phyloP scores from a whole-genome alignment of 1,284 basidiomycete species.

The Pholiota adiposa region DNA sequence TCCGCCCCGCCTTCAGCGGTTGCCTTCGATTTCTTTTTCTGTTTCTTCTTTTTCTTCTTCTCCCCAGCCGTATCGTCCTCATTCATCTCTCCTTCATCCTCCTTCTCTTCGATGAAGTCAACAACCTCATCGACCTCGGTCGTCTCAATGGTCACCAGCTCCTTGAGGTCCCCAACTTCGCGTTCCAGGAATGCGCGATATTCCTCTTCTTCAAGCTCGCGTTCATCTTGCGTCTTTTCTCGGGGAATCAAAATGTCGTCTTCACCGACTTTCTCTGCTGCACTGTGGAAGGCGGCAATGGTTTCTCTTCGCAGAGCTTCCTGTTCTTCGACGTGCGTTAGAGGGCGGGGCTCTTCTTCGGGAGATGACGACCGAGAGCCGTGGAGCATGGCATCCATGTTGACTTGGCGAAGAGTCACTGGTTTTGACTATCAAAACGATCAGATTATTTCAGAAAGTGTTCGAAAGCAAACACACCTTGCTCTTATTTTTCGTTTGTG shows the following conservation, averaged over 20 bases:
- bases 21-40: conserved; percentile 27
- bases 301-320: conserved; percentile 79
- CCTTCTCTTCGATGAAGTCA: conserved; percentile 33
- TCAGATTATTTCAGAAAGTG: not conserved
- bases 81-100: conserved; percentile 37
- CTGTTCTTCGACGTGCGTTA: conserved; percentile 85
- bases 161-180: conserved; percentile 77
- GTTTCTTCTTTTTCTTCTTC: conserved; percentile 34
- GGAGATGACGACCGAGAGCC: conserved; percentile 59
- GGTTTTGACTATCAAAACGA: conserved; percentile 24
- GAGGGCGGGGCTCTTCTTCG: conserved; percentile 50
- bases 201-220: conserved; percentile 76
- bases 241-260: conserved; percentile 74
- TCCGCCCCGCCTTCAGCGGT: conserved; percentile 18
- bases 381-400: conserved; percentile 43
- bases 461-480: conserved; percentile 44
- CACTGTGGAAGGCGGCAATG: conserved; percentile 77
- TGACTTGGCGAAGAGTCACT: conserved; percentile 38
- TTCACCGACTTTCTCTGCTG: conserved; percentile 50
- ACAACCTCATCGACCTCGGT: conserved; percentile 31
- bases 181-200: conserved; percentile 82
- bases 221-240: conserved; percentile 78
- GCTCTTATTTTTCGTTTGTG: conserved; percentile 44
- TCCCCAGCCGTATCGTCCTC: conserved; percentile 35
- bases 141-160: conserved; percentile 55